Base-by-base conservation (phyloP, 352 stramenopile genomes). In the Globisporangium solare region DNA sequence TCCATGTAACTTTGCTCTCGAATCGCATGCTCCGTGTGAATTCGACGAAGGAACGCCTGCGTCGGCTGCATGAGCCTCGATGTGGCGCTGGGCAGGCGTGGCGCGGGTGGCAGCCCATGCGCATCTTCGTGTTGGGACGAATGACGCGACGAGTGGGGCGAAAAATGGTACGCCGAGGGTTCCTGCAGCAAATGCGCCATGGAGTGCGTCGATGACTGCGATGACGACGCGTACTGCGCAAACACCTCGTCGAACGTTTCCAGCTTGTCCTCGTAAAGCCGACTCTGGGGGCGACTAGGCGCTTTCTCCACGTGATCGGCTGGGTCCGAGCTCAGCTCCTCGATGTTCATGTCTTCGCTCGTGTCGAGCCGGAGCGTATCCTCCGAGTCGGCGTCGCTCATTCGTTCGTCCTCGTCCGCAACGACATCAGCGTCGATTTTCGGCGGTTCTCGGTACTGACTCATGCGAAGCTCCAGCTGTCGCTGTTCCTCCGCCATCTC, bases 51-150 rank as follows among this genome's bases (percentile, higher is more conserved):
- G 50, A 71, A 90, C 31, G 79, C 79, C 58, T 90, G 68, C 5
- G 83, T 92, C 0, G 79, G 82, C 54, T 88, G 79, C 48, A 89
- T 67, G 18, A 89, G 58, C 50, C 78, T 79, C 10, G 78, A 88
- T 14, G n/a, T 54, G 49, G 43, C 20, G 2, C 47, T 46, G 8
- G 40, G 39, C 41, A 54, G 53, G 49, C 27, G 52, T 35, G 31
- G 61, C 27, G 35, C 51, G n/a, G 62, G 52, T 12, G 49, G 55
- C 20, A 66, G 45, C n/a, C 18, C 54, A 20, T 39, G 31, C 46
- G 51, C 43, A 27, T 48, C 22, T 37, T 60, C 48, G 32, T 60
- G 47, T 40, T 63, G 60, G 14, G 60, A 62, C 0, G 60, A 63
- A 46, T 63, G 54, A 24, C 47, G 41, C 21, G 60, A 61, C 20